A percentile compares a stretch with the other conserved stretches of the same genome.
These are phyloP conservation scores for Acorus calamus DNA, from an alignment of 106 monocot genomes.

Conservation along the genomic window DNA sequence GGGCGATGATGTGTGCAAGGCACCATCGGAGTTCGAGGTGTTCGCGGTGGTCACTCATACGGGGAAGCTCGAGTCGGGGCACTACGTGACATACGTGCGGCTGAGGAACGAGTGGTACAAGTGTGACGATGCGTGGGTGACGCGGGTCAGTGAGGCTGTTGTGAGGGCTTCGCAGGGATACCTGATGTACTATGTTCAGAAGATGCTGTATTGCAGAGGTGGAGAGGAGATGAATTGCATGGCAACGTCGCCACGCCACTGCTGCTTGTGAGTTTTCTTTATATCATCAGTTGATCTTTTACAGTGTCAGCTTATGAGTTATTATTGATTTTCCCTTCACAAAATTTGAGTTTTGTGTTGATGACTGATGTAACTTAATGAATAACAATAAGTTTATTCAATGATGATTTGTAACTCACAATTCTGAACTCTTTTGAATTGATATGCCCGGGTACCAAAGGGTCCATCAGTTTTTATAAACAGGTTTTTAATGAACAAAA, in stretches of 20 bases:
- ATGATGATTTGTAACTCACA: too few relatives aligned
- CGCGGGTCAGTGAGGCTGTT: constrained; percentile 31
- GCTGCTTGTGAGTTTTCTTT: too few relatives aligned
- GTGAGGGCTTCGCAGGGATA: constrained; percentile 48
- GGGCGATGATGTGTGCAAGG: constrained; percentile 24
- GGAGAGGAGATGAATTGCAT: constrained; percentile 6
- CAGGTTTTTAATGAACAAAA: too few relatives aligned
- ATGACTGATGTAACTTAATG: too few relatives aligned
- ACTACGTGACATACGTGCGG: constrained; percentile 49
- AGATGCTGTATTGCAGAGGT: constrained; percentile 18
- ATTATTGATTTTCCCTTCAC: too few relatives aligned
- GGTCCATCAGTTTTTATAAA: too few relatives aligned
- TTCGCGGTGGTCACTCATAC: constrained; percentile 62
- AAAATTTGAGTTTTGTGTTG: too few relatives aligned
- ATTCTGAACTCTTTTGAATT: too few relatives aligned
- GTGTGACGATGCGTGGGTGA: constrained; percentile 69
- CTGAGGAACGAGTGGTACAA: constrained; percentile 48
- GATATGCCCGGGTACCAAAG: too few relatives aligned
- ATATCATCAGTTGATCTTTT: too few relatives aligned
- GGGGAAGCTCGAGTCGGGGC: constrained; percentile 48
- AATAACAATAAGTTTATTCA: too few relatives aligned
- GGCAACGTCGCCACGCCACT: constrained; percentile 1
- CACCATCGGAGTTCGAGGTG: constrained; percentile 51
- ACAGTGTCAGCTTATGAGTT: too few relatives aligned
- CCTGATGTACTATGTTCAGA: constrained; percentile 56